phyloP scores from a whole-genome alignment of 768 basidiomycete genomes.

The Phaeotremella fagi region DNA sequence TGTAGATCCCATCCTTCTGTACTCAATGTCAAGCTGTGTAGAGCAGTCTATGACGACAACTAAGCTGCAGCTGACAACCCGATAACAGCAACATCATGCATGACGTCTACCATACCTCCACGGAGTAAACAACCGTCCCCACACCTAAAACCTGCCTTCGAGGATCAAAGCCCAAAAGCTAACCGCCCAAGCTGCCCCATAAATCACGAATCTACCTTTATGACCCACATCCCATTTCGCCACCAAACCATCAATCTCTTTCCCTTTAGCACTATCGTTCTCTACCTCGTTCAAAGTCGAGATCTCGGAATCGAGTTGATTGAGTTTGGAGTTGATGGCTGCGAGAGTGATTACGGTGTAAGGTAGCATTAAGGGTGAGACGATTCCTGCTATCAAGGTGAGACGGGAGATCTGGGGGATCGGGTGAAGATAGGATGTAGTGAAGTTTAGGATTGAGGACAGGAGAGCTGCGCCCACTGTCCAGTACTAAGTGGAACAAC shows the following conservation, averaged over 20 bases:
- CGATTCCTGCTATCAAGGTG: conserved; percentile 3
- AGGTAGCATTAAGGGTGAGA: conserved; percentile 2
- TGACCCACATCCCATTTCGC: neutral
- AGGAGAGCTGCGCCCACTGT: conserved; percentile 3
- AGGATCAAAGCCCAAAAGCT: neutral
- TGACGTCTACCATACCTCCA: too few relatives aligned
- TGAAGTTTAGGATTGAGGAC: conserved; percentile 2
- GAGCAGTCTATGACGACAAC: too few relatives aligned
- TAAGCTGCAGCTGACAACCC: too few relatives aligned
- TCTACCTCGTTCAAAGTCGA: conserved; percentile 5
- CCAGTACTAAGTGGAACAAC: neutral
- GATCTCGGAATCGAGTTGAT: neutral
- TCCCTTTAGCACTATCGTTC: neutral
- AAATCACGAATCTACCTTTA: neutral
- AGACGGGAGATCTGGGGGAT: conserved; percentile 1
- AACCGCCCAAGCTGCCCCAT: neutral
- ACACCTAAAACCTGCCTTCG: neutral
- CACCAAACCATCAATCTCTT: neutral
- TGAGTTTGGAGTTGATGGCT: conserved; percentile 6
- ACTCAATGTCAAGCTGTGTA: too few relatives aligned
- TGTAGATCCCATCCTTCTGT: too few relatives aligned
- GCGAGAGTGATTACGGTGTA: conserved; percentile 4
- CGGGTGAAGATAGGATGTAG: conserved; percentile 9
- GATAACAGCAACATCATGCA: too few relatives aligned
- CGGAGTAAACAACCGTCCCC: too few relatives aligned